A percentile compares a stretch with the other conserved stretches of the same genome.
phyloP scores from a whole-genome alignment of 2,329 filamentous ascomycete species.

The Trichophaea hybrida region DNA sequence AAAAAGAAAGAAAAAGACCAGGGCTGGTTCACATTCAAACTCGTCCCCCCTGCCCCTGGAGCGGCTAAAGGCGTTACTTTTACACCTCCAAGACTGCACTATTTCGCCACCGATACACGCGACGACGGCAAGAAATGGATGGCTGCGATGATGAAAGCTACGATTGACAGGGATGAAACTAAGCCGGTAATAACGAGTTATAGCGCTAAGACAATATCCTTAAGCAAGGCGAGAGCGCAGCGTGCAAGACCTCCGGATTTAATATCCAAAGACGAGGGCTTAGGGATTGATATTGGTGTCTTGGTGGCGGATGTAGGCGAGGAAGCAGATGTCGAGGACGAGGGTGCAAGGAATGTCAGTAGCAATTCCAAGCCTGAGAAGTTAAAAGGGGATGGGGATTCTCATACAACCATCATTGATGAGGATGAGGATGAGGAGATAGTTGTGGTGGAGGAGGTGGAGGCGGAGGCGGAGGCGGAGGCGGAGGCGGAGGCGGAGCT shows the following conservation, averaged over 20 bases:
- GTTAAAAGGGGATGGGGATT: not conserved
- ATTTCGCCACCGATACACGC: conserved; percentile 87
- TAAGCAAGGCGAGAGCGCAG: conserved; percentile 75
- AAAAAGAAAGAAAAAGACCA: conserved; percentile 42
- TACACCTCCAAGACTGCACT: conserved; percentile 92
- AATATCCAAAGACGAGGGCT: conserved; percentile 9
- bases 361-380: not conserved
- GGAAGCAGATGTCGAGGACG: conserved; percentile 16
- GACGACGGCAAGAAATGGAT: conserved; percentile 89
- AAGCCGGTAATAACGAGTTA: conserved; percentile 78
- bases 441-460: not conserved
- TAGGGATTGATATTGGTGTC: conserved; percentile 11
- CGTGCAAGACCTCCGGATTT: conserved; percentile 66
- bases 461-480: not conserved
- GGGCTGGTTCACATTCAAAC: conserved; percentile 92
- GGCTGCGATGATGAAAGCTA: conserved; percentile 97
- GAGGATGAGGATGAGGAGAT: not conserved
- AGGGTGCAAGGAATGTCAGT: conserved; percentile 12
- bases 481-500: not conserved
- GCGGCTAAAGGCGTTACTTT: conserved; percentile 87
- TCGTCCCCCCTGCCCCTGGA: conserved; percentile 77
- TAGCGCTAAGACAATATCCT: conserved; percentile 89
- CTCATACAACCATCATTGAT: not conserved
- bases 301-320: conserved; percentile 6
- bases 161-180: conserved; percentile 78